A percentile compares a stretch with the other conserved stretches of the same genome.
Evolutionary conservation across 129 eudicot species (phyloP).

Genomic region (Artemisia argyi): DNA sequence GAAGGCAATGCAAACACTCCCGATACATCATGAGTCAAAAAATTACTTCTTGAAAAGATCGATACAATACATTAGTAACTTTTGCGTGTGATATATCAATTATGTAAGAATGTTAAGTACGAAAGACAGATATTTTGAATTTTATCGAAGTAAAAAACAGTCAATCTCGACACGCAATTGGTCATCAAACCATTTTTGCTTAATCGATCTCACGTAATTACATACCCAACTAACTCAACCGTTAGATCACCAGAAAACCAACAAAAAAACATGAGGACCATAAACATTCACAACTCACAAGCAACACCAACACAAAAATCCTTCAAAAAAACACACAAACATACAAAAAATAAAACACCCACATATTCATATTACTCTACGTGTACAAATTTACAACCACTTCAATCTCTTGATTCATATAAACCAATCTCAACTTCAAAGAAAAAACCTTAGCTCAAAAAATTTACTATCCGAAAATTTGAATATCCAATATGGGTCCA

Average conservation of each 20-base stretch:
- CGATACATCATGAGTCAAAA: too few species aligned
- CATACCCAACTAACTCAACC: constrained; percentile 1
- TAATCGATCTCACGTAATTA: constrained; percentile 9
- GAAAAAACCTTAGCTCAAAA: not conserved
- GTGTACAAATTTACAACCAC: constrained; percentile 19
- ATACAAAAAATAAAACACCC: constrained; percentile 1
- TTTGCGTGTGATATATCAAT: too few species aligned
- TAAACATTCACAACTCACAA: constrained; percentile 1
- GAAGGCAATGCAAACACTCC: too few species aligned
- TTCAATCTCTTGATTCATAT: not conserved
- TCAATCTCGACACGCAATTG: too few species aligned
- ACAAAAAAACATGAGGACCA: constrained; percentile 3
- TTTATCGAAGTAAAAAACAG: too few species aligned
- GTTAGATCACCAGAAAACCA: not conserved
- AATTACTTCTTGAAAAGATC: too few species aligned
- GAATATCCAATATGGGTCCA: constrained; percentile 12
- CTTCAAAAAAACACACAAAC: constrained; percentile 6
- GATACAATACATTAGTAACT: too few species aligned
- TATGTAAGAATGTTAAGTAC: too few species aligned
- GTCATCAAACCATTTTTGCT: too few species aligned
- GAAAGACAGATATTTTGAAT: too few species aligned
- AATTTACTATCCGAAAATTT: not conserved
- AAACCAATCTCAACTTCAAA: constrained; percentile 12
- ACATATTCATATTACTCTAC: constrained; percentile 8
- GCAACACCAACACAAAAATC: constrained; percentile 6